phyloP scores from a whole-genome alignment of 371 early-diverging fungal species.

The Funneliformis caledonium region DNA sequence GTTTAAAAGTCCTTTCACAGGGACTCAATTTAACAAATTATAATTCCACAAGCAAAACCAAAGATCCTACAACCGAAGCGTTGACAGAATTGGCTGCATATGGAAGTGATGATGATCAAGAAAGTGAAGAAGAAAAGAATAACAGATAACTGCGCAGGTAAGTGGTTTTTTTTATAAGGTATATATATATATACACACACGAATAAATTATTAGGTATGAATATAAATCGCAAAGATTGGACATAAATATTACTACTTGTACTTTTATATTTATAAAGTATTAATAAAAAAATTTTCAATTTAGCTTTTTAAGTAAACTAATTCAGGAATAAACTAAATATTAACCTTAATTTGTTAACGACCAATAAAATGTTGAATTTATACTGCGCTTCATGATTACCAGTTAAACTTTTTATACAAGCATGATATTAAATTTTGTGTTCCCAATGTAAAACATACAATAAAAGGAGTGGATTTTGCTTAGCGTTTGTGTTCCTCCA shows the following conservation, averaged over 20 bases:
- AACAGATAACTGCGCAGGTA: neutral
- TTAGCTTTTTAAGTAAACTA: too few species aligned
- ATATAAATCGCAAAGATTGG: too few species aligned
- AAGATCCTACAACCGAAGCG: neutral
- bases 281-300: too few species aligned
- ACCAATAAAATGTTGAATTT: too few species aligned
- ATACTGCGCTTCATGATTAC: too few species aligned
- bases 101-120: neutral
- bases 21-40: neutral
- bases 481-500: neutral
- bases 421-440: neutral
- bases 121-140: neutral
- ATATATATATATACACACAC: too few species aligned
- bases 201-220: too few species aligned
- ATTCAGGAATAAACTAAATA: too few species aligned
- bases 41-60: neutral
- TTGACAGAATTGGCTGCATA: neutral
- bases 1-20: conserved; percentile 38
- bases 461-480: neutral
- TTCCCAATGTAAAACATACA: neutral
- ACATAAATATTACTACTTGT: too few species aligned
- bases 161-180: neutral
- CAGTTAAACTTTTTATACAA: too few species aligned
- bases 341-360: too few species aligned
- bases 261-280: too few species aligned